Evolutionary conservation across 371 early-diverging fungal genomes (phyloP), one percentile per base, ranked within the genome.

Genomic region (Rhizopus arrhizus): DNA sequence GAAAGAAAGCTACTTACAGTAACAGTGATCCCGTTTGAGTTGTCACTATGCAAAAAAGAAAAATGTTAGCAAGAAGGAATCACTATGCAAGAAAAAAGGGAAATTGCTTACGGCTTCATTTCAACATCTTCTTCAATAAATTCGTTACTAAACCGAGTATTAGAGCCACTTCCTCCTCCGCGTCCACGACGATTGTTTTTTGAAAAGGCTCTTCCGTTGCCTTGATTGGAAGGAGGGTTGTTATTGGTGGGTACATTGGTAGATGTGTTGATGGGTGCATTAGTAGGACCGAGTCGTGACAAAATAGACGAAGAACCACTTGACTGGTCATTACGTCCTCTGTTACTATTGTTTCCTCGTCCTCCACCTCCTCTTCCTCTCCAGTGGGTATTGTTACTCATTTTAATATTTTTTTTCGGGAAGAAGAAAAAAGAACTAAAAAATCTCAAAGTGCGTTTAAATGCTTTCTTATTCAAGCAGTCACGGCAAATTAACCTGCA

Each of bases 41-140:
- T 16, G 5, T 57, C 66, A n/a, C 70, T 70, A 56, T 38, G 36
- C 2, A 34, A 38, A 40, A 15, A 36, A 29, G 22, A 43, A 43
- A 43, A 43, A 43, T 43, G 13, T 9, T n/a, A 43, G n/a, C n/a
- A 43, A 43, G 43, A 9, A 43, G 12, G 12, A 10, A 12, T 12
- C n/a, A n/a, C 15, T 43, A n/a, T 11, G 5, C 43, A 16, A 28
- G 40, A 34, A 42, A 28, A 41, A 48, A 16, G 46, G 22, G 12
- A 36, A 51, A 66, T 12, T 3, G 3, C 36, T 54, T 65, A 64
- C 56, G 64, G 52, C 6, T 55, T 62, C 79, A 78, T 75, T 34
- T 65, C 68, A 41, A 70, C 75, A 51, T 78, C 79, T 56, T 78
- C 75, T 12, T 73, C 74, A 2, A 68, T 56, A 47, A 78, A 71